phyloP scores from a whole-genome alignment of 2,329 filamentous ascomycete genomes.

The Sarocladium kiliense region DNA sequence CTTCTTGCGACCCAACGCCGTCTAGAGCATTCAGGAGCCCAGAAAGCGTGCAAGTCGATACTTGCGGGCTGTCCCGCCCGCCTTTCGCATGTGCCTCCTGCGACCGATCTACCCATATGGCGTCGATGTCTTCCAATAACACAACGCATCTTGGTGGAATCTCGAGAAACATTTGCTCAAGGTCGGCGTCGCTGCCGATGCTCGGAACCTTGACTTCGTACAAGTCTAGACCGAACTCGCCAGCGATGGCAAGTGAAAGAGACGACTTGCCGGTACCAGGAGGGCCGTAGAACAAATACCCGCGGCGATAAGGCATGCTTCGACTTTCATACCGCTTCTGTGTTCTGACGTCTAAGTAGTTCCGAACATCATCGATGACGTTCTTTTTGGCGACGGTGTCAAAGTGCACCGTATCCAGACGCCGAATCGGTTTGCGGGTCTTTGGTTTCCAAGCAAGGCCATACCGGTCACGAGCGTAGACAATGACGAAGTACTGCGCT shows the following conservation, averaged over 20 bases:
- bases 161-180: slow-evolving; percentile 46
- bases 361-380: slow-evolving; percentile 44
- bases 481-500: slow-evolving; percentile 44
- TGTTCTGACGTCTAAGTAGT: slow-evolving; percentile 44
- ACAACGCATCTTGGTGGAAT: slow-evolving; percentile 49
- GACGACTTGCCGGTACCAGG: slow-evolving; percentile 58
- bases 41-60: slow-evolving; percentile 46
- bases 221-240: slow-evolving; percentile 44
- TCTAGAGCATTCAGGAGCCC: slow-evolving; percentile 67
- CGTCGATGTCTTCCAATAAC: slow-evolving; percentile 51
- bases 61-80: slow-evolving; percentile 14
- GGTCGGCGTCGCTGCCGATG: slow-evolving; percentile 42
- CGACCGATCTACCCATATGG: slow-evolving; percentile 26
- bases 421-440: slow-evolving; percentile 41
- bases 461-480: slow-evolving; percentile 40
- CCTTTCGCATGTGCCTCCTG: slow-evolving; percentile 14
- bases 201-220: slow-evolving; percentile 46
- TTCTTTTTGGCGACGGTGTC: slow-evolving; percentile 39
- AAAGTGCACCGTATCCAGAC: slow-evolving; percentile 46
- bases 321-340: slow-evolving; percentile 58
- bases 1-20: slow-evolving; percentile 64
- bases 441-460: slow-evolving; percentile 44
- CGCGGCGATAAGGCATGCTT: slow-evolving; percentile 36
- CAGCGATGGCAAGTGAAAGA: slow-evolving; percentile 46
- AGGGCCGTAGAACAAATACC: slow-evolving; percentile 61